Evolutionary conservation across 73 alveolate genomes (phyloP).

Genomic region (Tetrahymena borealis): DNA sequence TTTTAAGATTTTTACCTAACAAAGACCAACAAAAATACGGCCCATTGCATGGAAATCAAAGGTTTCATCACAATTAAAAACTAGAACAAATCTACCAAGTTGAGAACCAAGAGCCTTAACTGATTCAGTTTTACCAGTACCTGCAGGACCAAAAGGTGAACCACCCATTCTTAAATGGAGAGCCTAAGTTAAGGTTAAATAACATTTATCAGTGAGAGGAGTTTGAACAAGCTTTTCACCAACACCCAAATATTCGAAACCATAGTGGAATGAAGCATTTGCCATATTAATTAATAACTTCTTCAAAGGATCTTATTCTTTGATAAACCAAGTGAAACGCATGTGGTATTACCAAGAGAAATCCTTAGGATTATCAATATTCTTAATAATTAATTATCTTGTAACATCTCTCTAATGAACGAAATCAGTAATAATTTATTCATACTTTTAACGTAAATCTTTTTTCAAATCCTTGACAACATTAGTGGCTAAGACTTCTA

Average conservation of each 20-base stretch:
- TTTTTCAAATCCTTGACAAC: slow-evolving; percentile 92
- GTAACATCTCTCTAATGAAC: slow-evolving; percentile 99
- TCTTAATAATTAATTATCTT: slow-evolving; percentile 68
- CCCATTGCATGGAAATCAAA: slow-evolving; percentile 99
- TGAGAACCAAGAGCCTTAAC: slow-evolving; percentile 98
- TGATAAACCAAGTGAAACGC: slow-evolving; percentile 98
- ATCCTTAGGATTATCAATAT: slow-evolving; percentile 63
- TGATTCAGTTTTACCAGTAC: slow-evolving; percentile 99
- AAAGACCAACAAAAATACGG: slow-evolving; percentile 97
- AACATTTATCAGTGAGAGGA: slow-evolving; percentile 97
- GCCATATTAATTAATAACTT: slow-evolving; percentile 94
- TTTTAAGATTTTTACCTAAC: slow-evolving; percentile 55
- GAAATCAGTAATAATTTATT: slow-evolving; percentile 93
- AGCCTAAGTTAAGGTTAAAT: slow-evolving; percentile 92
- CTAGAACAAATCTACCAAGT: slow-evolving; percentile 97
- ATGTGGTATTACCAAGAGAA: slow-evolving; percentile 98
- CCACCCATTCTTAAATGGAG: slow-evolving; percentile 99
- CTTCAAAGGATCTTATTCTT: slow-evolving; percentile 84
- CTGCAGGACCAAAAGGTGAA: slow-evolving; percentile 99
- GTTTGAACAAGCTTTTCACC: slow-evolving; percentile 96
- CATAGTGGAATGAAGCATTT: slow-evolving; percentile 96
- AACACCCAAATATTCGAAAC: slow-evolving; percentile 98
- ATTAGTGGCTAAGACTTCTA: slow-evolving; percentile 78
- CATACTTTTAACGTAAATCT: slow-evolving; percentile 96
- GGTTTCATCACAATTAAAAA: slow-evolving; percentile 98